Conservation (phyloP, 2,329 filamentous ascomycete species). For the Aspergillus udagawae region DNA sequence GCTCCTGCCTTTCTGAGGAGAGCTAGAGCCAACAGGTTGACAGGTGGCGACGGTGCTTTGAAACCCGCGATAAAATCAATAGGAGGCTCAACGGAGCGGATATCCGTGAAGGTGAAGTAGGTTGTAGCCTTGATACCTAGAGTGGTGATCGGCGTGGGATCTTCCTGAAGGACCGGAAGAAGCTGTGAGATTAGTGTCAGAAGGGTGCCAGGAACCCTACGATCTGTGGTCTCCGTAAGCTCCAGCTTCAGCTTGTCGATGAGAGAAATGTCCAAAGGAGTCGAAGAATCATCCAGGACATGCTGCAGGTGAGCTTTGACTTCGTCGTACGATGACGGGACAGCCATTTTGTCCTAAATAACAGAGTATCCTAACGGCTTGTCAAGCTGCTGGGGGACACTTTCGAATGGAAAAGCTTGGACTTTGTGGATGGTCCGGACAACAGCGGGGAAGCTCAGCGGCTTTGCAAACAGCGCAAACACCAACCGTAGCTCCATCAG, state of each 20-base stretch:
- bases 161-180: conserved; percentile 53
- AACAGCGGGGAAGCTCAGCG: conserved; percentile 22
- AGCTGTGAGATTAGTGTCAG: conserved; percentile 48
- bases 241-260: conserved; percentile 50
- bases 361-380: neutral
- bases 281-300: conserved; percentile 43
- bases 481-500: conserved; percentile 14
- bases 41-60: conserved; percentile 45
- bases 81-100: conserved; percentile 46
- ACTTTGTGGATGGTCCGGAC: neutral
- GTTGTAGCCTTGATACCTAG: conserved; percentile 49
- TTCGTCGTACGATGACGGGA: conserved; percentile 32
- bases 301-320: conserved; percentile 43
- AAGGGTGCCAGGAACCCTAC: conserved; percentile 34
- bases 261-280: conserved; percentile 44
- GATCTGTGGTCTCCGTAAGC: conserved; percentile 34
- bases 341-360: conserved; percentile 23
- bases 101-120: conserved; percentile 48
- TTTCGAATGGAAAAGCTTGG: neutral
- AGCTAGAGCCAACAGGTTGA: conserved; percentile 54
- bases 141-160: conserved; percentile 53
- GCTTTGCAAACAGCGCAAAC: conserved; percentile 31
- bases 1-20: conserved; percentile 54
- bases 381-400: neutral
- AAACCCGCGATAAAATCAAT: conserved; percentile 56